Base-by-base conservation (phyloP, 2,329 filamentous ascomycete genomes). In the Pseudogymnoascus pannorum region DNA sequence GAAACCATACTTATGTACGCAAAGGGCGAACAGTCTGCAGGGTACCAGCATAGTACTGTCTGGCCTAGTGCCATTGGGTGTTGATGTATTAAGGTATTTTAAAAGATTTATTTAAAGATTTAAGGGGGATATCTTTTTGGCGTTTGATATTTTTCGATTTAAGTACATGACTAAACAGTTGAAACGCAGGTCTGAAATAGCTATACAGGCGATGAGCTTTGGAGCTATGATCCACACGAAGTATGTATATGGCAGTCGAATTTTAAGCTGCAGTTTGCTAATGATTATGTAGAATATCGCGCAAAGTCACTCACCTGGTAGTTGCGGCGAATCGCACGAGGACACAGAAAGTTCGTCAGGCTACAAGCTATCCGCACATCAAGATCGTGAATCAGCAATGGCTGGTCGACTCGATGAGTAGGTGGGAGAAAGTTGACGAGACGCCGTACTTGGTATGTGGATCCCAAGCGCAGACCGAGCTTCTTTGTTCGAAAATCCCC, bases 371-470 rank as follows among this genome's bases (percentile, higher is more conserved):
- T 61, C 80, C 88, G 0, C 84, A 85, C 59, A 89, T 97, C 74
- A 92, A 92, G 72, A 96, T 99, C 62, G 94, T 99, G 57, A 92
- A 88, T 67, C 89, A 92, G 60, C 86, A 91, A 68, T 99, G 94
- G 94, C 84, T 99, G 29, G 81, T 87, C 31, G 88, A 92, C 67
- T 95, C 87, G 61, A 85, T 97, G 65, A 88, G 86, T 24, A 87
- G 88, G 72, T 99, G 94, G 94, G 80, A 83, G 65, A 87, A 84
- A 61, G 78, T 95, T 9, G 86, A 94, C 61, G 92, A 97, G 72
- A 80, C 80, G 2, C 87, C 88, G 0, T 96, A 93, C 70, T 77
- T 89, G n/a, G 73, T 60, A 42, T 16, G 26, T 38, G 35, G 29
- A 57, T 5, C 4, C 24, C 16, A n/a, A 40, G 7, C 18, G 7